Base-by-base conservation (phyloP, 1,284 basidiomycete species). In the Farysia itapuensis region DNA sequence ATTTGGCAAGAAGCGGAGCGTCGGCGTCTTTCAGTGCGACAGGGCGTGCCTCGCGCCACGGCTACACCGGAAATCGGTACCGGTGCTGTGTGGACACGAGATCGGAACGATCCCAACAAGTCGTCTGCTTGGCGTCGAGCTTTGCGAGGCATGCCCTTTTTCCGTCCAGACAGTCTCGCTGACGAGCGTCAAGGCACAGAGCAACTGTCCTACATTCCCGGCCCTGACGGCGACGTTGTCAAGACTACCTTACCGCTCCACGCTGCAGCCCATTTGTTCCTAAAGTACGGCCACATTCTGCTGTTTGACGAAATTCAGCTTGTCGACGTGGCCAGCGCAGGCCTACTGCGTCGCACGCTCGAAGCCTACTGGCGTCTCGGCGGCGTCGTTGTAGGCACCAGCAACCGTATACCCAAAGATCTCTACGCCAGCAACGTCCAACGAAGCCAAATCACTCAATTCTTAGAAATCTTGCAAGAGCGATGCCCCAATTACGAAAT, bases 311-410 rank as follows among this genome's bases (percentile, higher is more conserved):
- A 88, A 76, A 78, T 86, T 2, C 86, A 87, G 69, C 79, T 87
- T 3, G 79, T 86, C n/a, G 85, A 87, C 67, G 83, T 86, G 1
- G 84, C 84, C 1, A 84, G 83, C 42, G 84, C 85, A 1, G 74
- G 75, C 0, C 78, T 88, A 12, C 80, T 87, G 3, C 81, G 85
- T n/a, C 82, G 86, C 47, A 85, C 87, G 2, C 74, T 88, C 5
- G 83, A 84, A 19, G 86, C 85, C 82, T 88, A 84, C 68, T 87
- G 86, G 86, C 80, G 85, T 3, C 80, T 88, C 63, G 86, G 86
- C 14, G 86, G 86, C 2, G 83, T 88, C 14, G 80, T 88, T 24
- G 80, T 82, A 4, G 80, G 80, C 1, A 82, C 80, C 38, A 80
- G 79, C 30, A 86, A 86, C 72, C 82, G 84, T 37, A 80, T 86